phyloP scores from a whole-genome alignment of 192 early-diverging fungal genomes.

The Rhizoclosmatium globosum region DNA sequence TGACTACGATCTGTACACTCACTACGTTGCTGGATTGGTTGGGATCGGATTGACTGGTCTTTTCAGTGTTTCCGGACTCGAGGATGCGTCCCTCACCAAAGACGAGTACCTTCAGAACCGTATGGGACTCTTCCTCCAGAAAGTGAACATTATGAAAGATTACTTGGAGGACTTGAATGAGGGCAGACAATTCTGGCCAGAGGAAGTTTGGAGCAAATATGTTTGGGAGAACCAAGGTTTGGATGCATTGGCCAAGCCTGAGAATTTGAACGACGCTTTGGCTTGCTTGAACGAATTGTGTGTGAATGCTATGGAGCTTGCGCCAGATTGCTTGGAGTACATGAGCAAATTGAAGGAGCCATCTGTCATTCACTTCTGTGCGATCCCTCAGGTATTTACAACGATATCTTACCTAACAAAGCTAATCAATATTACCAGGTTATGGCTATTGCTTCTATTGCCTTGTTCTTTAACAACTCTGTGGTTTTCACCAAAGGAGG shows the following conservation, averaged over 20 bases:
- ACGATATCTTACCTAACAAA: conserved; percentile 4
- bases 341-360: conserved; percentile 78
- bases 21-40: conserved; percentile 97
- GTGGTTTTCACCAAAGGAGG: conserved; percentile 77
- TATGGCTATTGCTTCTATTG: conserved; percentile 96
- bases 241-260: conserved; percentile 74
- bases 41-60: conserved; percentile 91
- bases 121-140: conserved; percentile 99
- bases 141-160: conserved; percentile 97
- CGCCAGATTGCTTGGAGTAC: conserved; percentile 89
- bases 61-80: conserved; percentile 87
- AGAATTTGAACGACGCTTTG: conserved; percentile 74
- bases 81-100: conserved; percentile 51
- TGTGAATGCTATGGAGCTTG: conserved; percentile 81
- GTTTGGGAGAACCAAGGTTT: conserved; percentile 60
- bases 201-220: conserved; percentile 91
- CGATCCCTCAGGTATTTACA: conserved; percentile 91
- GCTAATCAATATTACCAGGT: conserved; percentile 41
- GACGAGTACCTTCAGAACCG: conserved; percentile 70
- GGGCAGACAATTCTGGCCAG: conserved; percentile 95
- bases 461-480: conserved; percentile 87
- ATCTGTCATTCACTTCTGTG: conserved; percentile 91
- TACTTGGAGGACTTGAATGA: conserved; percentile 90
- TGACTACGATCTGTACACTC: conserved; percentile 97
- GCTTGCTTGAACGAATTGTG: conserved; percentile 90